A percentile compares a stretch with the other conserved stretches of the same genome.
phyloP scores from a whole-genome alignment of 331 rosid species.

The Telfairia occidentalis region DNA sequence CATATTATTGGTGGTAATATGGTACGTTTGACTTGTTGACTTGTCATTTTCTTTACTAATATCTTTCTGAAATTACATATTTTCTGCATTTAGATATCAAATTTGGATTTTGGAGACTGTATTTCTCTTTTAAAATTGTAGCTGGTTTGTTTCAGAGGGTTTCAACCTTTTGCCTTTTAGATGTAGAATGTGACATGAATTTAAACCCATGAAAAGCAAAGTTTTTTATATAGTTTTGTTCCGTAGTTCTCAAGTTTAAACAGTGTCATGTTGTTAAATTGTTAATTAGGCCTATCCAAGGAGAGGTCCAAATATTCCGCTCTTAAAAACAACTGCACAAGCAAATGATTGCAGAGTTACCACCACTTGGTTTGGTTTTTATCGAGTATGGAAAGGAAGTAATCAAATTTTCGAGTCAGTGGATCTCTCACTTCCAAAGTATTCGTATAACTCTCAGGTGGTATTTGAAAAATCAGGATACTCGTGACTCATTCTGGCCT shows the following conservation, averaged over 20 bases:
- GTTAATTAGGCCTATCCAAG: constrained; percentile 63
- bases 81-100: background rate
- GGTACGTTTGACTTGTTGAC: constrained; percentile 44
- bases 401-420: constrained; percentile 48
- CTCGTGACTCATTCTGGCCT: background rate
- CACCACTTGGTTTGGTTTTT: constrained; percentile 80
- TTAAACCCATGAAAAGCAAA: background rate
- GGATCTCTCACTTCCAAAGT: constrained; percentile 66
- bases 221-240: background rate
- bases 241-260: background rate
- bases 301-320: constrained; percentile 22
- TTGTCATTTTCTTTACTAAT: constrained; percentile 8
- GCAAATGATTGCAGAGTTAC: constrained; percentile 68
- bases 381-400: constrained; percentile 55
- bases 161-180: background rate
- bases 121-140: background rate
- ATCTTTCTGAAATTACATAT: background rate
- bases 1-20: constrained; percentile 61
- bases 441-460: constrained; percentile 71
- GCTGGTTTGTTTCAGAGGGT: background rate
- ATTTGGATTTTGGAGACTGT: background rate
- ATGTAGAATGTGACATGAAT: background rate
- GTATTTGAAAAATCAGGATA: constrained; percentile 1
- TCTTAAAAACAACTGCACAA: constrained; percentile 44
- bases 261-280: constrained; percentile 15